Base-by-base conservation (phyloP, 75 land plant genomes). In the Azolla pinnata region DNA sequence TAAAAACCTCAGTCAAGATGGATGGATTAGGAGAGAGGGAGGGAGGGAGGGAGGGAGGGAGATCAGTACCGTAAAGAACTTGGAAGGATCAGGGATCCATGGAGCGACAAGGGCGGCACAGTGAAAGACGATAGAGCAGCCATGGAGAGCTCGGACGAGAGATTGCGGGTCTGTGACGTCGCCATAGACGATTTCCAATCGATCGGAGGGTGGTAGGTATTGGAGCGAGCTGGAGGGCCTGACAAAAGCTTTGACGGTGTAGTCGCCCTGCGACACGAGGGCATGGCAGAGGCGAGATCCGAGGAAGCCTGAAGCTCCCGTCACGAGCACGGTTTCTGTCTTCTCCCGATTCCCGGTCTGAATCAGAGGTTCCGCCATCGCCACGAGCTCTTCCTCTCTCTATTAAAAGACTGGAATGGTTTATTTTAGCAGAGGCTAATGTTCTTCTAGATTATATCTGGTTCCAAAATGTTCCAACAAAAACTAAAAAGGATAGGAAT, bases 301-400 rank as follows among this genome's bases (percentile, higher is more conserved):
- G 10, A 92, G 49, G 67, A 74, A 92, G 4, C 98, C 98, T 27
- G 89, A 71, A 0, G 93, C 95, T 2, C 95, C 98, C 23, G 90
- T 92, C 31, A 92, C 84, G 52, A 92, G 19, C 8, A 85, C 77
- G 29, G 25, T 52, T 7, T 1, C 54, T 29, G 24, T 52, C 28
- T 52, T 4, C 54, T 27, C 28, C 29, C 26, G 10, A 5, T 35
- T 12, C 12, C 12, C 40, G 5, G 5, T 35, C 5, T 12, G 10
- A 5, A 35, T 35, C 12, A 5, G 40, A 12, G 40, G 40, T 35
- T 35, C 40, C 40, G 10, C 40, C 5, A 35, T 12, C 12, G 40
- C 40, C 40, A n/a, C n/a, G n/a, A n/a, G n/a, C n/a, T n/a, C n/a
- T n/a, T n/a, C n/a, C n/a, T n/a, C n/a, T n/a, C n/a, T n/a, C n/a